Conservation (phyloP, 2,329 filamentous ascomycete genomes). For the Pyrenophora teres region DNA sequence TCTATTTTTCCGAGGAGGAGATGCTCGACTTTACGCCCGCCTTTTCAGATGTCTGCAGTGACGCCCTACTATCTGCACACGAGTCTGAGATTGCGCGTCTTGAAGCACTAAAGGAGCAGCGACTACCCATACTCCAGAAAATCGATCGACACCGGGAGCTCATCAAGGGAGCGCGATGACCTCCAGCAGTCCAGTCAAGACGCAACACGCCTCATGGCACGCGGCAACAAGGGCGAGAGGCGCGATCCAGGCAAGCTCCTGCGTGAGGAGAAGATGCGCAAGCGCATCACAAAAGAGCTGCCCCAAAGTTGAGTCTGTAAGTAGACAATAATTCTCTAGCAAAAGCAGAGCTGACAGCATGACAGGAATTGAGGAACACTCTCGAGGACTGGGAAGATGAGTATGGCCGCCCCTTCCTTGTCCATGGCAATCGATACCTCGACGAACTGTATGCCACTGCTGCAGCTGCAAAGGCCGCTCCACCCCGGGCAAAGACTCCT, state of each 20-base stretch:
- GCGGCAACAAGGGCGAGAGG: conserved; percentile 89
- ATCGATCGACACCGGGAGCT: conserved; percentile 84
- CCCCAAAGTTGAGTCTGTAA: conserved; percentile 81
- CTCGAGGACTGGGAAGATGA: conserved; percentile 91
- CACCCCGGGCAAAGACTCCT: conserved; percentile 76
- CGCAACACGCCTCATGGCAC: conserved; percentile 87
- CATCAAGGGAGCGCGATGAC: conserved; percentile 81
- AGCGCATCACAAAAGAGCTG: conserved; percentile 93
- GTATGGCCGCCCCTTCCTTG: conserved; percentile 88
- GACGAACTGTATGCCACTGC: conserved; percentile 74
- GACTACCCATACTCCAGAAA: conserved; percentile 78
- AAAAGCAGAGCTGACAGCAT: conserved; percentile 1
- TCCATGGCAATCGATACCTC: conserved; percentile 89
- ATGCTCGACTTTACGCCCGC: conserved; percentile 98
- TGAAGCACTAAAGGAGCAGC: conserved; percentile 82
- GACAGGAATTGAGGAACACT: conserved; percentile 70
- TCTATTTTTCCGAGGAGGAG: conserved; percentile 97
- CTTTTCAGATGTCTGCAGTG: conserved; percentile 96
- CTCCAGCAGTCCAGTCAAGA: conserved; percentile 91
- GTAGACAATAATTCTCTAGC: neutral
- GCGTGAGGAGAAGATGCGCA: conserved; percentile 97
- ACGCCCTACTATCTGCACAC: conserved; percentile 91
- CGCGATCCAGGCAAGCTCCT: conserved; percentile 93
- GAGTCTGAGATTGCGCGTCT: conserved; percentile 87
- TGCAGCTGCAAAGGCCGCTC: conserved; percentile 62